Conservation (phyloP, 1,139 yeast genomes). For the Meyerozyma smithsonii region DNA sequence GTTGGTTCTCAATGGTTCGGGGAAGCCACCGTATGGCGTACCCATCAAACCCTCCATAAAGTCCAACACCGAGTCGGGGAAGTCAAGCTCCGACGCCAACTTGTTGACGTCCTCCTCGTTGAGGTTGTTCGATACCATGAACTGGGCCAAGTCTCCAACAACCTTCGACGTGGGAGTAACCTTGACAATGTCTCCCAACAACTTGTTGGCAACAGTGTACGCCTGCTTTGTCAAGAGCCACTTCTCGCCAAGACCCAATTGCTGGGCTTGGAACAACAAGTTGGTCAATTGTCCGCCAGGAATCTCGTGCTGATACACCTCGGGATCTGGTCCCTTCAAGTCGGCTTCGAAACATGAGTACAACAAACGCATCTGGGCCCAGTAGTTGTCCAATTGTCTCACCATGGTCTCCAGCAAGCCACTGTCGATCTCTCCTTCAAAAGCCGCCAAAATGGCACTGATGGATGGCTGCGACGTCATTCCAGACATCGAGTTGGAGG, state of each 20-base stretch:
- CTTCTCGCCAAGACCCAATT: constrained; percentile 92
- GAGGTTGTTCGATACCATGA: constrained; percentile 94
- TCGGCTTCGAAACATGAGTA: constrained; percentile 98
- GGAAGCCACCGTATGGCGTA: constrained; percentile 99
- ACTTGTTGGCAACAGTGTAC: constrained; percentile 81
- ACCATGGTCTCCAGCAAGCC: constrained; percentile 66
- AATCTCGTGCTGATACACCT: constrained; percentile 94
- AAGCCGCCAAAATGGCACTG: constrained; percentile 85
- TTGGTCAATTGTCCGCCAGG: constrained; percentile 99
- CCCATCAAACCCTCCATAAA: constrained; percentile 99
- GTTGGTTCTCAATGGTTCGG: constrained; percentile 93
- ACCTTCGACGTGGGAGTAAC: constrained; percentile 99
- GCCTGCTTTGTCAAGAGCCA: constrained; percentile 96
- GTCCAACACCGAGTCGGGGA: constrained; percentile 97
- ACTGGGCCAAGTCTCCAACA: constrained; percentile 98
- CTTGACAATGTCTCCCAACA: constrained; percentile 94
- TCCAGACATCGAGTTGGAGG: constrained; percentile 96
- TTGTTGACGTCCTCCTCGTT: constrained; percentile 78
- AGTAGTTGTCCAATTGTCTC: constrained; percentile 83
- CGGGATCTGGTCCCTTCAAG: constrained; percentile 98
- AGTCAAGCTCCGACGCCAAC: constrained; percentile 85
- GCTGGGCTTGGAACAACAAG: constrained; percentile 97
- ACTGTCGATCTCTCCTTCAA: constrained; percentile 81
- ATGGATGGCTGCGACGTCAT: constrained; percentile 98
- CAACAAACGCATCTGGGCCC: constrained; percentile 97